Conservation (phyloP, 805 yeast genomes). For the Lachancea kluyveri region DNA sequence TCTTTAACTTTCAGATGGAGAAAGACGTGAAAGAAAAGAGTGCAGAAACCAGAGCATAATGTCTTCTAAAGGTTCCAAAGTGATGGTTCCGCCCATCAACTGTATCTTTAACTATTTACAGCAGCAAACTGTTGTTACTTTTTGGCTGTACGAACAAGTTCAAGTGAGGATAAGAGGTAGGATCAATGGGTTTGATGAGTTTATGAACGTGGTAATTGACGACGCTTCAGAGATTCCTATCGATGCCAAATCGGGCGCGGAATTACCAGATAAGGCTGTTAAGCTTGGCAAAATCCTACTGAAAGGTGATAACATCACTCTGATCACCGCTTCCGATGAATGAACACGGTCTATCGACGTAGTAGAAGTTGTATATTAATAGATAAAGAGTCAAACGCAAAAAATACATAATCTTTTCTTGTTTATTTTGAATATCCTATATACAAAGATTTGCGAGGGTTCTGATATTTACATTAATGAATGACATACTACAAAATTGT, state of each 20-base stretch:
- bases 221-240: constrained; percentile 62
- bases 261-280: constrained; percentile 27
- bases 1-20: too few relatives aligned
- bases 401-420: constrained; percentile 1
- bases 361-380: too few relatives aligned
- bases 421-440: constrained; percentile 1
- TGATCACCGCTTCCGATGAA: constrained; percentile 39
- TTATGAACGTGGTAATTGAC: constrained; percentile 76
- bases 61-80: constrained; percentile 18
- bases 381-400: neutral
- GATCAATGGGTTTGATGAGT: constrained; percentile 92
- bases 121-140: constrained; percentile 68
- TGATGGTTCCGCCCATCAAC: constrained; percentile 84
- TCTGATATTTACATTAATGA: constrained; percentile 1
- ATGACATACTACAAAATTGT: constrained; percentile 11
- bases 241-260: constrained; percentile 33
- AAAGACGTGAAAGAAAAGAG: neutral
- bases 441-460: constrained; percentile 1
- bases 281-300: constrained; percentile 69
- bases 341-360: neutral
- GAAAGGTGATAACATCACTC: constrained; percentile 91
- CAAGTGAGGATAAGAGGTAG: constrained; percentile 73
- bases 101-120: constrained; percentile 82
- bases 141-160: constrained; percentile 88
- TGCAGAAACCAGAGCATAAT: constrained; percentile 7